phyloP scores from a whole-genome alignment of 2,329 filamentous ascomycete genomes.

The Leptographium lundbergii region DNA sequence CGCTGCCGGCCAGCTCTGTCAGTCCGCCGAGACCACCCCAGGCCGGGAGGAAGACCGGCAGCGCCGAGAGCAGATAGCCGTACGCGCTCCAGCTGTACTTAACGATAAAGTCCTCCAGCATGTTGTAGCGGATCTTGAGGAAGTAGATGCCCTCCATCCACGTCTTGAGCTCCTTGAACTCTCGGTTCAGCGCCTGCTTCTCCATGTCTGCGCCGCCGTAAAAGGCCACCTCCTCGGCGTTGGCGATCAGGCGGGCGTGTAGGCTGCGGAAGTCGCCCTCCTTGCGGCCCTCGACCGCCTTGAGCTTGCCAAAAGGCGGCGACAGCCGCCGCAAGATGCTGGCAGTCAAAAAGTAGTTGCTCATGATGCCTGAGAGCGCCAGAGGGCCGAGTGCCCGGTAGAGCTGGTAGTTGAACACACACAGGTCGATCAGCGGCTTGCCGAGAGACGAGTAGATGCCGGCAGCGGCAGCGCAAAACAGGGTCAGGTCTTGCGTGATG shows the following conservation, averaged over 20 bases:
- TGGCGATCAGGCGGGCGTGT: conserved; percentile 85
- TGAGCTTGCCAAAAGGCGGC: conserved; percentile 91
- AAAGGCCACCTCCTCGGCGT: conserved; percentile 95
- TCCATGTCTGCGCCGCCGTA: conserved; percentile 95
- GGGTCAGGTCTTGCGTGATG: conserved; percentile 90
- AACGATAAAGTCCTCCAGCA: conserved; percentile 93
- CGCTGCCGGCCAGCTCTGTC: conserved; percentile 39
- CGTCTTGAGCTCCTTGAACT: conserved; percentile 82
- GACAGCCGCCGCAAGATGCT: conserved; percentile 79
- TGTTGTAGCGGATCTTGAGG: conserved; percentile 96
- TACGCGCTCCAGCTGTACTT: conserved; percentile 99
- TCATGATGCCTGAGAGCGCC: conserved; percentile 71
- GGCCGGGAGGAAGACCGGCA: conserved; percentile 86
- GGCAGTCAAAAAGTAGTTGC: conserved; percentile 90
- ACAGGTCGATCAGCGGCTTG: conserved; percentile 95
- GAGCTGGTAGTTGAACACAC: conserved; percentile 96
- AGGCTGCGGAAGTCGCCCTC: conserved; percentile 91
- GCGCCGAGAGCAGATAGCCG: conserved; percentile 82
- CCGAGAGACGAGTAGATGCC: conserved; percentile 90
- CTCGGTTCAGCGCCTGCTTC: conserved; percentile 79
- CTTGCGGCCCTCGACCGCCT: conserved; percentile 86
- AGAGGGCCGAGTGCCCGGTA: conserved; percentile 83
- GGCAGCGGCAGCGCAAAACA: conserved; percentile 88
- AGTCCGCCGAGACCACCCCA: conserved; percentile 78
- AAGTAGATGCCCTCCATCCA: conserved; percentile 99